A percentile compares a stretch with the other conserved stretches of the same genome.
Evolutionary conservation across 2,329 filamentous ascomycete species (phyloP).

Genomic region (Leptosphaerulina australis): DNA sequence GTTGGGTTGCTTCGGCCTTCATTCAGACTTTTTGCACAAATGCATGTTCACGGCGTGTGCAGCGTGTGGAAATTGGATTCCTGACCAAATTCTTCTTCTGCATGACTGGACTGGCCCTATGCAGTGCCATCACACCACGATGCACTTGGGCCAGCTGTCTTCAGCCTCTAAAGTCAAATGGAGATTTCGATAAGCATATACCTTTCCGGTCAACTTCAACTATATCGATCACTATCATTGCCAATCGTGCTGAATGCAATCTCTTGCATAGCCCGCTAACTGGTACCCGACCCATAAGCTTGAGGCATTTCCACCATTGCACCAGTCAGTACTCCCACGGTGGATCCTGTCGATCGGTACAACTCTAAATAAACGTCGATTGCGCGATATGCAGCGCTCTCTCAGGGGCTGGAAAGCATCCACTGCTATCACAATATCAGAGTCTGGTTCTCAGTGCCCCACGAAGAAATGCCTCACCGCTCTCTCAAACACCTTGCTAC

Average conservation of each 20-base stretch:
- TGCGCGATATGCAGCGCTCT: conserved; percentile 1
- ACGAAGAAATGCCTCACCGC: conserved; percentile 14
- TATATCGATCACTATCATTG: not conserved
- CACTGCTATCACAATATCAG: conserved; percentile 1
- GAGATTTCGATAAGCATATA: not conserved
- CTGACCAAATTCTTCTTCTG: not conserved
- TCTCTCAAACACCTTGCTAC: conserved; percentile 4
- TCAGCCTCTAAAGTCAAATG: not conserved
- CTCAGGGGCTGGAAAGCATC: conserved; percentile 10
- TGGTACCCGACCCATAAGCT: not conserved
- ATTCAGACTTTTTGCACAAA: not conserved
- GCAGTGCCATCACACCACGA: conserved; percentile 4
- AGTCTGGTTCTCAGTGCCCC: conserved; percentile 4
- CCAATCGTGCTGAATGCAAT: not conserved
- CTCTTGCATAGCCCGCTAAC: not conserved
- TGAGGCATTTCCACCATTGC: conserved; percentile 7
- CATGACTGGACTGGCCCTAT: conserved; percentile 6
- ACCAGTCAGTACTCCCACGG: conserved; percentile 5
- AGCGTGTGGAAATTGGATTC: conserved; percentile 7
- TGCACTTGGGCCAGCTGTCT: not conserved
- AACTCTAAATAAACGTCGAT: conserved; percentile 22
- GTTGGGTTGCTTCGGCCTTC: conserved; percentile 15
- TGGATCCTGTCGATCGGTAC: conserved; percentile 16
- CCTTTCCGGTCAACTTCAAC: conserved; percentile 4
- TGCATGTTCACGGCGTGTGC: conserved; percentile 11